Evolutionary conservation across 345 rosid species (phyloP).

Genomic region (Trapa incisa): DNA sequence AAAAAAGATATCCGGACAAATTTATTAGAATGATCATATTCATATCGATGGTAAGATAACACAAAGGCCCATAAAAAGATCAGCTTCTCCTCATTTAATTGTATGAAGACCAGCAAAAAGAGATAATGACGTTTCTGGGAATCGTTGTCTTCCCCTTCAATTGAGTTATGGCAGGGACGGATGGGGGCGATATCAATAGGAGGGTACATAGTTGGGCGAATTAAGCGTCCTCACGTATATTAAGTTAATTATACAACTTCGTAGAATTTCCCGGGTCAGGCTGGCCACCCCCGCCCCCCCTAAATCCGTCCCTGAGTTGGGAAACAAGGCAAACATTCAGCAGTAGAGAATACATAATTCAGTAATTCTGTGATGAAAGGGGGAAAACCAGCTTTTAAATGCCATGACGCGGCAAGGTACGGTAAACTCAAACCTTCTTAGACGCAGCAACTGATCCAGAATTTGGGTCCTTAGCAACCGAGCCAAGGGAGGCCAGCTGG

Average conservation of each 20-base stretch:
- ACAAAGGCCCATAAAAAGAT: not conserved
- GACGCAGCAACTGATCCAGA: slow-evolving; percentile 19
- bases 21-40: not conserved
- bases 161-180: not conserved
- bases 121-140: not conserved
- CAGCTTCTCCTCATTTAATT: not conserved
- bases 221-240: too few species aligned
- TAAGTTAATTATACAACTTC: too few species aligned
- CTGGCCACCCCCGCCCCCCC: too few species aligned
- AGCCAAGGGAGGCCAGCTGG: slow-evolving; percentile 44
- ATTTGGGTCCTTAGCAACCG: slow-evolving; percentile 21
- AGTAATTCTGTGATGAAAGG: not conserved
- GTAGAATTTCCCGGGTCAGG: too few species aligned
- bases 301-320: not conserved
- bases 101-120: not conserved
- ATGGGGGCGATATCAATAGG: too few species aligned
- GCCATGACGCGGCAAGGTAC: not conserved
- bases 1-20: slow-evolving; percentile 12
- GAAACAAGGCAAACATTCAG: not conserved
- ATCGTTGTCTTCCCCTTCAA: not conserved
- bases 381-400: not conserved
- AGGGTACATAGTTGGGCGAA: too few species aligned
- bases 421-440: slow-evolving; percentile 12
- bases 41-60: not conserved
- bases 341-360: not conserved